Evolutionary conservation across 2,329 filamentous ascomycete genomes (phyloP).

Genomic region (Aspergillus caelatus): DNA sequence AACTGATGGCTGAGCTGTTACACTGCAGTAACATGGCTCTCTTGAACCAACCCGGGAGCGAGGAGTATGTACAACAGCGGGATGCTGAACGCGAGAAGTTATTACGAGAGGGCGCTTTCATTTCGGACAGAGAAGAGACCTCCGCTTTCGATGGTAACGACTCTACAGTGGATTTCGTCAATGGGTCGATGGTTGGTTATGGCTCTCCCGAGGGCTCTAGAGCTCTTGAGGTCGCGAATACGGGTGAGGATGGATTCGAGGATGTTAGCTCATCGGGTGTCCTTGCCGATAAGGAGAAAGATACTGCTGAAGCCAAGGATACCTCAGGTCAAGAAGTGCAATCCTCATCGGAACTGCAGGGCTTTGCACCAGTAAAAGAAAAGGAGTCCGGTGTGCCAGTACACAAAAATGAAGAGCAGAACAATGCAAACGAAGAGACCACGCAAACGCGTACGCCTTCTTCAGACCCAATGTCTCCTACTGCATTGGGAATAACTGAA

Average conservation of each 20-base stretch:
- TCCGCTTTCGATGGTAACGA: constrained; percentile 61
- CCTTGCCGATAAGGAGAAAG: constrained; percentile 71
- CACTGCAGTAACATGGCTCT: constrained; percentile 99
- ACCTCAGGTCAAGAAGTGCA: constrained; percentile 30
- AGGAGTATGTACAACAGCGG: constrained; percentile 78
- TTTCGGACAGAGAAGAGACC: constrained; percentile 47
- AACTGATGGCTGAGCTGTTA: constrained; percentile 94
- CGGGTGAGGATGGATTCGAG: constrained; percentile 88
- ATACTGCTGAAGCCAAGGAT: constrained; percentile 61
- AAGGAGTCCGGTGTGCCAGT: constrained; percentile 1
- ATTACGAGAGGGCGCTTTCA: constrained; percentile 73
- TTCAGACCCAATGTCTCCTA: constrained; percentile 50
- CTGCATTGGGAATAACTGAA: constrained; percentile 57
- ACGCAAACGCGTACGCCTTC: constrained; percentile 28
- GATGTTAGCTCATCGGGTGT: constrained; percentile 74
- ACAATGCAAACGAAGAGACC: constrained; percentile 3
- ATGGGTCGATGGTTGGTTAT: constrained; percentile 45
- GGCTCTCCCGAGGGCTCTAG: constrained; percentile 67
- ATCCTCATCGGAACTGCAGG: constrained; percentile 19
- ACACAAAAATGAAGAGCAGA: neutral
- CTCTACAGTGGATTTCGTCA: constrained; percentile 47
- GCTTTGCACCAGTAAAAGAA: neutral
- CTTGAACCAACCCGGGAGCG: constrained; percentile 86
- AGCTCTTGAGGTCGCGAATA: constrained; percentile 75
- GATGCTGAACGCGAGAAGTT: constrained; percentile 81